Evolutionary conservation across 2,329 filamentous ascomycete species (phyloP), one percentile per base, ranked within the genome.

Genomic region (Arthroderma uncinatum): DNA sequence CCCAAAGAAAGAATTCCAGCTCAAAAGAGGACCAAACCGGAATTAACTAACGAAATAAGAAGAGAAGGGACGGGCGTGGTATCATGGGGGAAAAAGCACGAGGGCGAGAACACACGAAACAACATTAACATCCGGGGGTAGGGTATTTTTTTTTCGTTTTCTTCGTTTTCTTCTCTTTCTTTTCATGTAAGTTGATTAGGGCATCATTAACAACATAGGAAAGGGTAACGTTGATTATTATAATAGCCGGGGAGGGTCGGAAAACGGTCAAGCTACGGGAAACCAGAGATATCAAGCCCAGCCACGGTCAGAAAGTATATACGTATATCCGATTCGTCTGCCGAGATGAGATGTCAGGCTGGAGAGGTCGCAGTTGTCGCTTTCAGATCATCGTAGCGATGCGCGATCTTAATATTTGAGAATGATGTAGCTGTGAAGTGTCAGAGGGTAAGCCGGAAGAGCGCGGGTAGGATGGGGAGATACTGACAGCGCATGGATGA

Each of bases 401-500:
- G 40, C 44, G 44, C 3, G 21, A 21, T 7, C 25, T 61, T 60
- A 61, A 55, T 64, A 65, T 42, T 62, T 61, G 54, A 62, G 48
- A 57, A 63, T 62, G 34, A 60, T 61, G 47, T 61, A 61, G 12
- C 58, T 60, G 30, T 28, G 34, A 9, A 25, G 4, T 47, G 4
- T 14, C 28, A 55, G 12, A 6, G 21, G 12, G 21, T 36, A 21
- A 57, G 55, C 7, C 7, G 10, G 16, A 10, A 6, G 54, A 34
- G 40, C 8, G 33, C 33, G 30, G 16, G 36, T 42, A 56, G 25
- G 25, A 33, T 53, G 25, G 53, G 16, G 19, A 25, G 34, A 57
- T 58, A 81, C 82, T 63, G 83, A 95, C 78, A 95, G 76, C 61
- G 90, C 90, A 79, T 95, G 90, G 73, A 95, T 89, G 77, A 95